Conservation (phyloP, 2,329 filamentous ascomycete species). For the Xylariaceae sp. region DNA sequence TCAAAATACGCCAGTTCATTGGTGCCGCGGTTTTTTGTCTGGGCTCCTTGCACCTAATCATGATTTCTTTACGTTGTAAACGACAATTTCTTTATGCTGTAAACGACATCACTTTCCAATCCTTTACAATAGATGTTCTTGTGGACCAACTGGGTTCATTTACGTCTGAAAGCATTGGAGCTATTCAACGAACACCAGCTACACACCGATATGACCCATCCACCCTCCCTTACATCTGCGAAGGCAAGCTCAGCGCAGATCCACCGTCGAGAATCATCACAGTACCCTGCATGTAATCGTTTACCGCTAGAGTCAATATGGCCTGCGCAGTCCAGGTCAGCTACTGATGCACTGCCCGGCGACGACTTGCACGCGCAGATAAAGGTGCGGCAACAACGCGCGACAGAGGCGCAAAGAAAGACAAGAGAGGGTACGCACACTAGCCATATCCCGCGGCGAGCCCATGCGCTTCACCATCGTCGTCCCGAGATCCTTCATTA, state of each 20-base stretch:
- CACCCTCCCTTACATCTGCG: constrained; percentile 16
- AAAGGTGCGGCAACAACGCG: no score
- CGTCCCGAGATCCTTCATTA: constrained; percentile 17
- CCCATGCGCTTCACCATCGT: constrained; percentile 26
- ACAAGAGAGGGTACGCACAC: constrained; percentile 18
- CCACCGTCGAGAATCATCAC: constrained; percentile 27
- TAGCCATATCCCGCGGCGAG: constrained; percentile 24
- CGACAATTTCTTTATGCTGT: no score
- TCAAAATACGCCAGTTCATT: no score
- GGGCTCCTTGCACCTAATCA: no score
- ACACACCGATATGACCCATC: no score
- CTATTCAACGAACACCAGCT: no score
- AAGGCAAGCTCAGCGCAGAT: constrained; percentile 18
- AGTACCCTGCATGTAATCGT: constrained; percentile 30
- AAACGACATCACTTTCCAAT: no score
- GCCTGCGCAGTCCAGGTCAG: constrained; percentile 11
- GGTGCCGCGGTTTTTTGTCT: no score
- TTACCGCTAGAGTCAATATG: constrained; percentile 26
- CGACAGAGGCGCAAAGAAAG: neutral
- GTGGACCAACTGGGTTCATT: no score
- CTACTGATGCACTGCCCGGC: neutral
- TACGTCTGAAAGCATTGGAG: no score
- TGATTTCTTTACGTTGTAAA: no score
- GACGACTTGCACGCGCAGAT: neutral
- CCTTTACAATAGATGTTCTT: no score